These are phyloP conservation scores for Rubroshorea leprosula DNA, from an alignment of 345 rosid genomes.

Conservation along the genomic window DNA sequence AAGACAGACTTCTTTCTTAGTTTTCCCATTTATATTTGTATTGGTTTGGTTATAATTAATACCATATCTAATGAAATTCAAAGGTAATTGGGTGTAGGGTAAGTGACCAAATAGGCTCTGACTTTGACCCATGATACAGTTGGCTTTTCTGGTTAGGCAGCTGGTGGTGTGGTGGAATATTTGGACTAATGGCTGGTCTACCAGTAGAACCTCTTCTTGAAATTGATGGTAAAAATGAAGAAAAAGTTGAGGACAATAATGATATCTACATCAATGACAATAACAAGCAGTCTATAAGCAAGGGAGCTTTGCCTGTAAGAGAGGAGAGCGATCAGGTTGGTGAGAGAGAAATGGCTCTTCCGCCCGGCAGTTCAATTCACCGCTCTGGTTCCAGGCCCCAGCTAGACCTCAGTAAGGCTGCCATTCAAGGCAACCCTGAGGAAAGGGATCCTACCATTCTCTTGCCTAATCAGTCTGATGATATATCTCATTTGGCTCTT, in stretches of 20 bases:
- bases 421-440: constrained; percentile 86
- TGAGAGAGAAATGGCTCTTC: constrained; percentile 69
- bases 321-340: constrained; percentile 23
- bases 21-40: too few species aligned
- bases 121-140: too few species aligned
- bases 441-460: constrained; percentile 92
- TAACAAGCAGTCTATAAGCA: constrained; percentile 16
- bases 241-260: constrained; percentile 19
- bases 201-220: constrained; percentile 42
- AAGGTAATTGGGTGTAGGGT: constrained; percentile 10
- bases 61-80: neutral
- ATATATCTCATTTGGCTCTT: constrained; percentile 88
- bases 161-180: constrained; percentile 18
- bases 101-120: constrained; percentile 25
- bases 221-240: constrained; percentile 23
- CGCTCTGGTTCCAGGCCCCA: constrained; percentile 94
- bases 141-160: constrained; percentile 26
- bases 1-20: too few species aligned
- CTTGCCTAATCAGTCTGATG: constrained; percentile 97
- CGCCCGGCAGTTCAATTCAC: constrained; percentile 57
- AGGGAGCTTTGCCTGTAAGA: constrained; percentile 25
- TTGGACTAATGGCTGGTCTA: constrained; percentile 35
- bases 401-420: constrained; percentile 95
- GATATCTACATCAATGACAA: too few species aligned
- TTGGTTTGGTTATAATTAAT: neutral